Evolutionary conservation across 305 asterid species (phyloP), one percentile per base, ranked within the genome.

Genomic region (Vinca major): DNA sequence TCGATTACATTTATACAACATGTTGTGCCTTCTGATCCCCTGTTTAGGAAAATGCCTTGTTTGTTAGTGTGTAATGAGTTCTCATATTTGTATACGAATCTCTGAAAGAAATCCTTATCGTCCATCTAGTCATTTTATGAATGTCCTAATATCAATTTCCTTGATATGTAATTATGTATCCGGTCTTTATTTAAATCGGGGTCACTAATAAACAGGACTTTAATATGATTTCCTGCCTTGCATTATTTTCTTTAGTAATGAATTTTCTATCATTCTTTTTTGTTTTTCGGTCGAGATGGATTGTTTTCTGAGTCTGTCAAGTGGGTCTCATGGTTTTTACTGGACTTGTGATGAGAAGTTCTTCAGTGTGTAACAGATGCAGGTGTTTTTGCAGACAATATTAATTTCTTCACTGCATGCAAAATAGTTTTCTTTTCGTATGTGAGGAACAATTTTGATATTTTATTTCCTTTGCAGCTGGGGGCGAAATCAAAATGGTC

Each of bases 401-500:
- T 11, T 60, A 40, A 60, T 13, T 49, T 49, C 8, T 36, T 50
- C 26, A 37, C 39, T 37, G 21, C 26, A 13, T 60, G 63, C 63
- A 37, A n/a, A 60, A 16, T 58, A 2, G 14, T 60, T 36, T 11
- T 47, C 39, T 37, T 37, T 26, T 37, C 45, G 37, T 58, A 36
- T 12, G 1, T 13, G 45, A 26, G 16, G 54, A 33, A 36, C 8
- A 49, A 53, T 49, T 6, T 26, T 20, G 33, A 49, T 3, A 7
- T 11, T 49, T 33, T 65, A 7, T 26, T 36, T 63, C 54, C 43
- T 74, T 79, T 88, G 77, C 75, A 93, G 98, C 73, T 93, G 98
- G 98, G 98, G 98, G 47, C 78, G 98, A 56, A 93, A 93, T 80
- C 97, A 93, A 81, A 93, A 93, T 77, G 98, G 98, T 74, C 98